Conservation (phyloP, 164 flowering plant genomes). For the Piper longum region DNA sequence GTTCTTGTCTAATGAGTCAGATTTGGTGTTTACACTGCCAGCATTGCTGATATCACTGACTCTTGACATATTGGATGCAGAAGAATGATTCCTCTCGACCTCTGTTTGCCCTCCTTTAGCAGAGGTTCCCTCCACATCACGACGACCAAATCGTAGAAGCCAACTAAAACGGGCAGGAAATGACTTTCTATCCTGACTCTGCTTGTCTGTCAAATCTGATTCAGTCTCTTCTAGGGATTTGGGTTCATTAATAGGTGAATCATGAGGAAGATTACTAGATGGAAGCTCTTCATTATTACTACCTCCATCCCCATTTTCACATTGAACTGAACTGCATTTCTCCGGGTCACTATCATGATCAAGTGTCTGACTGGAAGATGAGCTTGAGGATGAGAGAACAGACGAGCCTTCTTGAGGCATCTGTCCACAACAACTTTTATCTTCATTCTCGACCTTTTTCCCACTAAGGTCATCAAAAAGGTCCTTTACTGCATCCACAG, state of each 20-base stretch:
- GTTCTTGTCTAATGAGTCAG: constrained; percentile 46
- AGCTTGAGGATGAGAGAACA: constrained; percentile 41
- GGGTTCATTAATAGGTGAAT: constrained; percentile 4
- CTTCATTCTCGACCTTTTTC: constrained; percentile 15
- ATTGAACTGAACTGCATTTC: constrained; percentile 59
- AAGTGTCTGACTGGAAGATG: constrained; percentile 30
- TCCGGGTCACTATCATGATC: constrained; percentile 47
- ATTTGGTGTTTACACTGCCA: background rate
- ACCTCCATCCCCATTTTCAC: constrained; percentile 26
- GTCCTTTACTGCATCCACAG: constrained; percentile 7
- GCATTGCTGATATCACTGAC: background rate
- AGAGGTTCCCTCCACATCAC: constrained; percentile 32
- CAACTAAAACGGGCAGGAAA: constrained; percentile 36
- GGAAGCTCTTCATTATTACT: constrained; percentile 10
- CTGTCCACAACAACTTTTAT: constrained; percentile 22
- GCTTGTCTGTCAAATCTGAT: background rate
- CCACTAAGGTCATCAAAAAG: constrained; percentile 4
- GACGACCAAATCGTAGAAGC: constrained; percentile 78
- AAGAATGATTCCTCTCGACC: constrained; percentile 8
- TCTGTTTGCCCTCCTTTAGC: constrained; percentile 23
- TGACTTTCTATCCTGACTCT: background rate
- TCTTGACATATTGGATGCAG: background rate
- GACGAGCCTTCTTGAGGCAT: constrained; percentile 40
- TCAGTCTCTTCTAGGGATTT: background rate
- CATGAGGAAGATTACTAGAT: constrained; percentile 12